Percentiles rank a stretch among this genome's conserved stretches.
Evolutionary conservation across 441 rosid species (phyloP).

Genomic region (Monsonia emarginata): DNA sequence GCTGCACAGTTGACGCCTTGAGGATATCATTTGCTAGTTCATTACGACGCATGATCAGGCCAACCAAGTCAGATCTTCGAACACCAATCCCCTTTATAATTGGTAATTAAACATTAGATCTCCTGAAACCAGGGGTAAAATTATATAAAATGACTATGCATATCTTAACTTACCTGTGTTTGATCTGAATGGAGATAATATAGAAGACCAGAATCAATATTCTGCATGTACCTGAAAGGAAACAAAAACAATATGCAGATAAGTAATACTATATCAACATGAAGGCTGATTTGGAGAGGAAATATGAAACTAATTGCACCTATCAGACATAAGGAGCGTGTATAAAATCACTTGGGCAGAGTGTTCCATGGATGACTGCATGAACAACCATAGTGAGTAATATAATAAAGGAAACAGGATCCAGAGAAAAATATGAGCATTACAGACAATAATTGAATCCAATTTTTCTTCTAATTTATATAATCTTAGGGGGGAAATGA

Average conservation of each 20-base stretch:
- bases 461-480: not conserved
- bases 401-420: slow-evolving; percentile 1
- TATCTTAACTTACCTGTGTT: slow-evolving; percentile 50
- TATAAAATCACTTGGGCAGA: slow-evolving; percentile 92
- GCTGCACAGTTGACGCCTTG: slow-evolving; percentile 61
- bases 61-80: slow-evolving; percentile 82
- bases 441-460: not conserved
- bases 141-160: slow-evolving; percentile 18
- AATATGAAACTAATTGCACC: slow-evolving; percentile 33
- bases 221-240: slow-evolving; percentile 55
- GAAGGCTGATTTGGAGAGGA: not conserved
- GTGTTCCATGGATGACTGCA: slow-evolving; percentile 86
- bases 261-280: slow-evolving; percentile 9
- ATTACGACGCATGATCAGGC: slow-evolving; percentile 91
- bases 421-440: not conserved
- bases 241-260: slow-evolving; percentile 15
- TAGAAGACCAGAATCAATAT: slow-evolving; percentile 75
- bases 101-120: slow-evolving; percentile 19
- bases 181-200: slow-evolving; percentile 81
- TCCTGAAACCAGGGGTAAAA: slow-evolving; percentile 20
- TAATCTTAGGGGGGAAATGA: not conserved
- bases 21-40: slow-evolving; percentile 80
- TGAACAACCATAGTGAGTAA: slow-evolving; percentile 16
- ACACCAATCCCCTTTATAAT: slow-evolving; percentile 62
- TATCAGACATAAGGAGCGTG: slow-evolving; percentile 96